phyloP scores from a whole-genome alignment of 305 asterid genomes.

The Striga hermonthica region DNA sequence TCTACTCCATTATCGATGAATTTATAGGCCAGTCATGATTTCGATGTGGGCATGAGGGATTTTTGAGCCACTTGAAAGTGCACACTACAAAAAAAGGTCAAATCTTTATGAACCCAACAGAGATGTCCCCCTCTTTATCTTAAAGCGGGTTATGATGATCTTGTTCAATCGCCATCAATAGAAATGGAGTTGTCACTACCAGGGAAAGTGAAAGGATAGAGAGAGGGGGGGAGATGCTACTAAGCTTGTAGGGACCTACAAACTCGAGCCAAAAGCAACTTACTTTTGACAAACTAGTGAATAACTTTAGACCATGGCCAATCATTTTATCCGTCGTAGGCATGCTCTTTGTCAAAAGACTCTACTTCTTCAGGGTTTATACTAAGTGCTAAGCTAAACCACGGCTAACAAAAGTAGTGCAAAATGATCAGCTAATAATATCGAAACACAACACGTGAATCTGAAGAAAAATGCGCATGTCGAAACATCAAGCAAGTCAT shows the following conservation, averaged over 20 bases:
- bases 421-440: too few relatives aligned
- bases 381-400: neutral
- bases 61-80: too few relatives aligned
- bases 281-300: slow-evolving; percentile 23
- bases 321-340: slow-evolving; percentile 24
- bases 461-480: too few relatives aligned
- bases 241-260: slow-evolving; percentile 33
- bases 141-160: slow-evolving; percentile 19
- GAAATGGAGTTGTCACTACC: slow-evolving; percentile 31
- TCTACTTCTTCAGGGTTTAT: neutral
- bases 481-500: neutral
- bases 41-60: too few relatives aligned
- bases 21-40: too few relatives aligned
- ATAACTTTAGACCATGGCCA: slow-evolving; percentile 30
- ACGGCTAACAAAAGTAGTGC: too few relatives aligned
- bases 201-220: neutral
- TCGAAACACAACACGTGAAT: too few relatives aligned
- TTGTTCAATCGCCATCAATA: slow-evolving; percentile 29
- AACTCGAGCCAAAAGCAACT: slow-evolving; percentile 22
- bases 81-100: slow-evolving; percentile 14
- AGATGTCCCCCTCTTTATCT: slow-evolving; percentile 25
- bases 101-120: slow-evolving; percentile 21
- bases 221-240: slow-evolving; percentile 25
- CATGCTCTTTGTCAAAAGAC: slow-evolving; percentile 13
- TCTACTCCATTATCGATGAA: too few relatives aligned